These are phyloP conservation scores for Stemphylium vesicarium DNA, from an alignment of 2,329 filamentous ascomycete genomes.

Conservation along the genomic window DNA sequence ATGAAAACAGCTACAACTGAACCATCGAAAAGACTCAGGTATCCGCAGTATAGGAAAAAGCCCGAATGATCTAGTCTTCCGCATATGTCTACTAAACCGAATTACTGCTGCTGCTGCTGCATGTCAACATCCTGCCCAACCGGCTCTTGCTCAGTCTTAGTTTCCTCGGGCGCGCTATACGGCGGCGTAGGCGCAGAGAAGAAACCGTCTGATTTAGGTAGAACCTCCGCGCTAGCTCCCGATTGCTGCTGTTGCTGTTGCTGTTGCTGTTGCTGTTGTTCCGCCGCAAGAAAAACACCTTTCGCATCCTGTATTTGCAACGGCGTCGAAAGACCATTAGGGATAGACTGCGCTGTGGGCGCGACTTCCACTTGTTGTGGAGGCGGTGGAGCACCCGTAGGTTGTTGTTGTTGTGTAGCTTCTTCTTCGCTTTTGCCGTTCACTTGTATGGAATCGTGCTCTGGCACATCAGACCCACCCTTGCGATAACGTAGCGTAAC, in stretches of 20 bases:
- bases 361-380: constrained; percentile 8
- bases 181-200: constrained; percentile 32
- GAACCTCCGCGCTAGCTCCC: constrained; percentile 3
- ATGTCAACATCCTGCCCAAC: neutral
- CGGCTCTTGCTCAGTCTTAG: constrained; percentile 7
- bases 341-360: neutral
- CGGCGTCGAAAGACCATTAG: constrained; percentile 12
- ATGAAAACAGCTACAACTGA: no score
- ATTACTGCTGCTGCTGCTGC: no score
- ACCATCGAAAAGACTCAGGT: no score
- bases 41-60: no score
- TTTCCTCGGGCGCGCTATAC: constrained; percentile 29
- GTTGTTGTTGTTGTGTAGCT: no score
- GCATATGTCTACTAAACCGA: no score
- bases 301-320: constrained; percentile 2
- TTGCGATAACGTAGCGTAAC: constrained; percentile 67
- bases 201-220: constrained; percentile 20
- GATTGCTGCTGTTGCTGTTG: neutral
- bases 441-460: neutral
- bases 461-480: constrained; percentile 13
- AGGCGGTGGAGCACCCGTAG: neutral
- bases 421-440: neutral
- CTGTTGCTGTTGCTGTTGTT: no score
- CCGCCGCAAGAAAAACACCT: constrained; percentile 2
- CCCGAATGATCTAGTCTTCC: no score